Evolutionary conservation across 169 alveolate species (phyloP).

Genomic region (Plasmodium relictum): DNA sequence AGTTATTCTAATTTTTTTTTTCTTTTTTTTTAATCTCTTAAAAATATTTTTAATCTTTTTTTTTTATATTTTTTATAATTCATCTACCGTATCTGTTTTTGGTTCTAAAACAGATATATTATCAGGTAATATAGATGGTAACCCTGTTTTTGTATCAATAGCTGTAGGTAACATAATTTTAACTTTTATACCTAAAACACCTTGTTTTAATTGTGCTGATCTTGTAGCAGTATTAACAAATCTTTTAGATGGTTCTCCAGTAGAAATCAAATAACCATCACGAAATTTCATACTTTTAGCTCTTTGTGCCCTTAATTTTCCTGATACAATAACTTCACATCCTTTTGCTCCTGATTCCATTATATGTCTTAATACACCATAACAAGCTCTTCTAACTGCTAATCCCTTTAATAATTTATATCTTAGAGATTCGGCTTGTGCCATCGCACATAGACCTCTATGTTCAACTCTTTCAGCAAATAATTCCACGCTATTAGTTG

Average conservation of each 20-base stretch:
- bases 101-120: constrained; percentile 97
- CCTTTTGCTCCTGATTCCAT: constrained; percentile 99
- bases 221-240: constrained; percentile 98
- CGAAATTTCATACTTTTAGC: constrained; percentile 99
- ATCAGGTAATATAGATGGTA: constrained; percentile 97
- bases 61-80: constrained; percentile 14
- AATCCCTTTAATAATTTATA: constrained; percentile 97
- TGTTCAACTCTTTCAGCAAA: constrained; percentile 96
- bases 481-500: constrained; percentile 97
- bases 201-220: constrained; percentile 99
- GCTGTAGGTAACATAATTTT: constrained; percentile 98
- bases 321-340: constrained; percentile 99
- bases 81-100: constrained; percentile 86
- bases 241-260: constrained; percentile 98
- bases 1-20: background rate
- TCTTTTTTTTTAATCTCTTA: background rate
- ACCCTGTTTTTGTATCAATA: constrained; percentile 97
- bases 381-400: constrained; percentile 99
- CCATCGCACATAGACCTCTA: constrained; percentile 99
- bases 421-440: constrained; percentile 99
- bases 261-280: constrained; percentile 98
- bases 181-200: constrained; percentile 94
- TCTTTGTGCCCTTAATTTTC: constrained; percentile 99
- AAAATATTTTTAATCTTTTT: background rate
- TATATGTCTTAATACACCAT: constrained; percentile 96